These are phyloP conservation scores for Begonia masoniana DNA, from an alignment of 306 rosid species.

Conservation along the genomic window DNA sequence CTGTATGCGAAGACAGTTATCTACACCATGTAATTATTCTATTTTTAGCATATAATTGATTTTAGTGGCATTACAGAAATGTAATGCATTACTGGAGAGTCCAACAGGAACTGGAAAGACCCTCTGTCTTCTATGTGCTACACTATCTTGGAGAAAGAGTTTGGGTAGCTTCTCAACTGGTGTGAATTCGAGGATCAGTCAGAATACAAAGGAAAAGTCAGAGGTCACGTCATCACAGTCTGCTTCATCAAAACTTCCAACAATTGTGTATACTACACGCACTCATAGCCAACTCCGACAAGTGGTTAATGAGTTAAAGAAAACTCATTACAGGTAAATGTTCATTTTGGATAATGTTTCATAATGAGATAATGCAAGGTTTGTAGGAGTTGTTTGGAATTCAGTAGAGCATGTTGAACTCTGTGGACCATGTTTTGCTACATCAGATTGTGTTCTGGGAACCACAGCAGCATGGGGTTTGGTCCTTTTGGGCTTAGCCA, in stretches of 20 bases:
- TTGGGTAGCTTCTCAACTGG: slow-evolving; percentile 71
- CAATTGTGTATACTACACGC: slow-evolving; percentile 74
- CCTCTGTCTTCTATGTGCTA: slow-evolving; percentile 87
- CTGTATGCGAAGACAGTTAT: too few relatives aligned
- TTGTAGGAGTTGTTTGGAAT: too few relatives aligned
- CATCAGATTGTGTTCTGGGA: too few relatives aligned
- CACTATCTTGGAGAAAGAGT: slow-evolving; percentile 88
- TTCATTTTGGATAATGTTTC: slow-evolving; percentile 5
- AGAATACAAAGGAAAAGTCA: slow-evolving; percentile 21
- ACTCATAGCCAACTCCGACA: slow-evolving; percentile 98
- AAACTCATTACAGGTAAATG: slow-evolving; percentile 68
- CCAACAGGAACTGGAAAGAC: slow-evolving; percentile 98
- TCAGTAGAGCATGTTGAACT: too few relatives aligned
- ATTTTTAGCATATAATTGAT: slow-evolving; percentile 1
- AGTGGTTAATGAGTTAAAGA: slow-evolving; percentile 79
- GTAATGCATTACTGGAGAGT: slow-evolving; percentile 91
- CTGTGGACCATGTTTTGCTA: too few relatives aligned
- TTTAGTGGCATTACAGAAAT: slow-evolving; percentile 32
- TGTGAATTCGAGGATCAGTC: slow-evolving; percentile 19
- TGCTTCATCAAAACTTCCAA: slow-evolving; percentile 25
- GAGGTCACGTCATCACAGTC: slow-evolving; percentile 31
- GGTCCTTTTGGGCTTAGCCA: too few relatives aligned
- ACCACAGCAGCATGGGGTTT: too few relatives aligned
- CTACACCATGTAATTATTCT: too few relatives aligned
- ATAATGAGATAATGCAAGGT: too few relatives aligned